Base-by-base conservation (phyloP, 768 basidiomycete genomes). In the Rickenella mellea region DNA sequence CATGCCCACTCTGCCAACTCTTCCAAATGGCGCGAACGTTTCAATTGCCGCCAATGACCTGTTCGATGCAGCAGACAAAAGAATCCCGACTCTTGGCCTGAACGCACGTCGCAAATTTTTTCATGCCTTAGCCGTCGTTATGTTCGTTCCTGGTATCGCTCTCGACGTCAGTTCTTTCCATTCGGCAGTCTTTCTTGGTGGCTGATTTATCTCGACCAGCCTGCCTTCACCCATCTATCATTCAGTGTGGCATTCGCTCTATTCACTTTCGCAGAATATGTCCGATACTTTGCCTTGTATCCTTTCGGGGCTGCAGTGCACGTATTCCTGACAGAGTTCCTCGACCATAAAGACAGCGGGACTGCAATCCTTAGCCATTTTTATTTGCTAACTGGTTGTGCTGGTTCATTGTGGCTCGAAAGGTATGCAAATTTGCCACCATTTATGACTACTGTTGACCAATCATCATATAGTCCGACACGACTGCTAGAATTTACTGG, bases 361-460 rank as follows among this genome's bases (percentile, higher is more conserved):
- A 94, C 93, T 9, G 96, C 92, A 21, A 93, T 99, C 52, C 62
- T 99, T 51, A 93, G 91, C 54, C 96, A 99, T 63, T 99, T 99
- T 57, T 99, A 97, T 64, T 67, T 99, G 33, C 67, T 99, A 41
- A 93, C 90, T 0, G 96, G 96, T 2, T 97, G 94, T 60, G 93
- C 96, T 5, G 82, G 86, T 6, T 82, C 87, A 12, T 59, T 98
- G 17, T 99, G 96, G 96, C 73, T 99, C 38, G 96, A 98, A 66
- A 87, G 89, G 81, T 88, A 55, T 54, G 83, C 14, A 38, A 33
- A 32, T 40, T 25, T 14, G 31, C 3, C 19, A 21, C n/a, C 12
- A 24, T 30, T 48, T 51, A 41, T 46, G 41, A 24, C 41, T 11
- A 20, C 35, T 29, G 27, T 43, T n/a, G n/a, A n/a, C n/a, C n/a